A percentile compares a stretch with the other conserved stretches of the same genome.
Conservation (phyloP, 495 filamentous ascomycete genomes). For the Penicillium odoratum region DNA sequence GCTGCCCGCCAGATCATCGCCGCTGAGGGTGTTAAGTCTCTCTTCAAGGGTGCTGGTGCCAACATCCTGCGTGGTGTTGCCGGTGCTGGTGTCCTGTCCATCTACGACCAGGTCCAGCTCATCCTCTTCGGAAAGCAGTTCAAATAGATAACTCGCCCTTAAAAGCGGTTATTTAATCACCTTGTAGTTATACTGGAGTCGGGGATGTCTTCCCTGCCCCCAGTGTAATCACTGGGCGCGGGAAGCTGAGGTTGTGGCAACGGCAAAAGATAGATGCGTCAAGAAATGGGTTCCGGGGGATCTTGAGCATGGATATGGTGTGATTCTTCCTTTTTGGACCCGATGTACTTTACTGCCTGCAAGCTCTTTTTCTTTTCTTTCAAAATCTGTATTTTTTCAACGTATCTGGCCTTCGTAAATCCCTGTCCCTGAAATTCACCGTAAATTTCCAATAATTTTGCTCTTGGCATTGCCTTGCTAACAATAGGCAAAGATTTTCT, state of each 20-base stretch:
- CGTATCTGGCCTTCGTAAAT: slow-evolving; percentile 8
- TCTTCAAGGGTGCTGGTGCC: slow-evolving; percentile 99
- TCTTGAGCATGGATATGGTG: slow-evolving; percentile 51
- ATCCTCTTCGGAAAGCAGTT: slow-evolving; percentile 99
- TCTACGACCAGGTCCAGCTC: slow-evolving; percentile 99
- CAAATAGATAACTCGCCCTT: slow-evolving; percentile 64
- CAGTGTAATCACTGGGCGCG: slow-evolving; percentile 27
- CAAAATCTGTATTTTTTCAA: slow-evolving; percentile 39
- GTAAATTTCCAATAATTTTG: too few relatives aligned
- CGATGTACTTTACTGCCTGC: slow-evolving; percentile 60
- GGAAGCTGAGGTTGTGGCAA: slow-evolving; percentile 36
- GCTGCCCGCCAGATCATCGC: slow-evolving; percentile 93
- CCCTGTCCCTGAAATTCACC: background rate
- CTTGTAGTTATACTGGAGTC: slow-evolving; percentile 36
- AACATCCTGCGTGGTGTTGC: slow-evolving; percentile 99
- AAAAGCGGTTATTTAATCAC: slow-evolving; percentile 18
- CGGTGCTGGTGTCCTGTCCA: slow-evolving; percentile 99
- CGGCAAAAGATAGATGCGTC: slow-evolving; percentile 53
- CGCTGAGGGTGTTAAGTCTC: slow-evolving; percentile 93
- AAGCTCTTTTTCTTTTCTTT: slow-evolving; percentile 49
- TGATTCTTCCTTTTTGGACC: slow-evolving; percentile 46
- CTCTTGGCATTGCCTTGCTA: too few relatives aligned
- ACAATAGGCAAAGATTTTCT: too few relatives aligned
- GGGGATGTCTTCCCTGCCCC: slow-evolving; percentile 31
- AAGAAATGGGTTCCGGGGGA: slow-evolving; percentile 40